Base-by-base conservation (phyloP, 192 early-diverging fungal species). In the Backusella morwellensis region DNA sequence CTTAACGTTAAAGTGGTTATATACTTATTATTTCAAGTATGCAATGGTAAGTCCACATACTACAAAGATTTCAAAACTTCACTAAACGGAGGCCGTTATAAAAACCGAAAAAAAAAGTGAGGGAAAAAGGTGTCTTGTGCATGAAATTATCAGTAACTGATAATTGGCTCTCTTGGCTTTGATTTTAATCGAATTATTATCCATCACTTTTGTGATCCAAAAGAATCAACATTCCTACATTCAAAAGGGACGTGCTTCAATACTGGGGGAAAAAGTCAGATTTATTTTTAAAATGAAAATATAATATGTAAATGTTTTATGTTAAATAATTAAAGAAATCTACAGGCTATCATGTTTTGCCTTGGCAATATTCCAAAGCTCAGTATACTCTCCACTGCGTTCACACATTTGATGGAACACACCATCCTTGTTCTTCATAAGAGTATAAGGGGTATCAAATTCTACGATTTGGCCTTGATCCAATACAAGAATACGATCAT, bases 401-500 rank as follows among this genome's bases (percentile, higher is more conserved):
- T 90, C 87, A 70, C 93, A 96, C 94, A 99, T 95, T 44, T 81
- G 82, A n/a, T 85, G 66, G 81, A 99, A 97, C 2, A 90, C 35
- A 40, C 92, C 88, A 41, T 84, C 85, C 17, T 85, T 66, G 9
- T 85, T 83, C 35, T 80, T 80, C 80, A 98, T 84, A 69, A 98
- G 84, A 7, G 75, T 84, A 34, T 84, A 77, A 0, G 97, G 97
- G 34, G 89, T 89, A 77, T 94, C 97, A 88, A 88, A 95, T 80
- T 98, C 97, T 17, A 88, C 89, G 3, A 97, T 77, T 11, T 63
- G 17, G 6, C 97, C 97, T n/a, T 87, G 85, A 77, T 94, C 93
- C 77, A 95, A 74, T 11, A 97, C 95, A 59, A 96, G 76, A 36
- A 97, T 89, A n/a, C 91, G 86, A 80, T 97, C 95, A 77, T 95